These are phyloP conservation scores for Saccharomyces hybrid DNA, from an alignment of 1,139 yeast species.

Conservation along the genomic window DNA sequence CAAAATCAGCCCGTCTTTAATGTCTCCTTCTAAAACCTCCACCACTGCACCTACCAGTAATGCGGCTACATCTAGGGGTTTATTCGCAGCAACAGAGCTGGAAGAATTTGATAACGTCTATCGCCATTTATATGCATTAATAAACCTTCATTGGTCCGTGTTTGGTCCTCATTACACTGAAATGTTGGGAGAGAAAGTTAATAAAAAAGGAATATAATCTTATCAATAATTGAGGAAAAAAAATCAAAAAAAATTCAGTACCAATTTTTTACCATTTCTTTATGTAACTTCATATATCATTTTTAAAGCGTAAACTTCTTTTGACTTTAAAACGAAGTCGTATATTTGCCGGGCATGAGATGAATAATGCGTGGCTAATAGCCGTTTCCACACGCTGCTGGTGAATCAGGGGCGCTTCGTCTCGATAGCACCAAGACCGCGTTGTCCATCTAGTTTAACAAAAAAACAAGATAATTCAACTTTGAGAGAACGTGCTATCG, in stretches of 20 bases:
- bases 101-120: constrained; percentile 31
- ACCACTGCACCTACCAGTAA: background rate
- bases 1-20: constrained; percentile 1
- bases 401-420: background rate
- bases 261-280: background rate
- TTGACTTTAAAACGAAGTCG: background rate
- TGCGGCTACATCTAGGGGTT: constrained; percentile 4
- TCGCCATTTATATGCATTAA: constrained; percentile 31
- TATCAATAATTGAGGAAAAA: background rate
- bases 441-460: background rate
- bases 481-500: background rate
- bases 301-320: background rate
- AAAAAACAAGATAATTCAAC: background rate
- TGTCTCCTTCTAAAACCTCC: constrained; percentile 4
- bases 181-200: constrained; percentile 23
- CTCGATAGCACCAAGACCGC: background rate
- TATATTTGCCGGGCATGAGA: background rate
- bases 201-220: constrained; percentile 6
- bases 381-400: background rate
- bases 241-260: background rate
- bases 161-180: constrained; percentile 31
- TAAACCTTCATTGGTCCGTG: constrained; percentile 34
- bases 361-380: background rate
- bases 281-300: background rate
- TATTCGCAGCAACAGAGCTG: constrained; percentile 23